Base-by-base conservation (phyloP, 495 filamentous ascomycete genomes). In the Opeltia flavorubescens region DNA sequence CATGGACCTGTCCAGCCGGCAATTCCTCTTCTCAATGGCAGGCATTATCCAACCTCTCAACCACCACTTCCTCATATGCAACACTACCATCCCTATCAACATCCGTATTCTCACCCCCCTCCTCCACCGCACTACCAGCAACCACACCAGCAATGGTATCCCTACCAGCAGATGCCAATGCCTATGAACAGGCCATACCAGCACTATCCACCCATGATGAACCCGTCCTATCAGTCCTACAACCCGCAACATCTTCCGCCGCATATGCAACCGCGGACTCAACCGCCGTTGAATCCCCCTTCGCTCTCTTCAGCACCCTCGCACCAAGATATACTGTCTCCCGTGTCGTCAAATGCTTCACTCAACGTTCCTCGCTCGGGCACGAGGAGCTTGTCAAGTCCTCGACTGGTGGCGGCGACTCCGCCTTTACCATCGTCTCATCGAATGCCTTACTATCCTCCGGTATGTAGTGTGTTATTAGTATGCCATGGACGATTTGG, bases 381-480 rank as follows among this genome's bases (percentile, higher is more conserved):
- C 3, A 42, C 47, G 29, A 34, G 42, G 40, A 34, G 24, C 18
- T 15, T 43, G 15, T 57, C 67, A 17, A 69, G 67, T 43, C 68
- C 69, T 5, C 54, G 66, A 35, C 66, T 67, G 34, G 51, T 62
- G 28, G 53, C 62, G 44, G 51, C 15, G 66, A 62, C 30, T 29
- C 43, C 20, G 27, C 48, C 40, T 33, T 59, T 13, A 46, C 59
- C 1, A 46, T 54, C 6, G n/a, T 11, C 15, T 26, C 30, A 56
- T 44, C 44, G 58, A 58, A 8, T 49, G 28, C 72, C 74, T 0
- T 89, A 80, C 57, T 69, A 66, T 55, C 71, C 80, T 54, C 77
- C 79, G 17, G 81, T 86, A 70, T 72, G 80, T 71, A 26, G 17
- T 30, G 18, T n/a, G n/a, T 12, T 17, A 21, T 30, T 36, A 8